These are phyloP conservation scores for Immersiporthe knoxdaviesiana DNA, from an alignment of 2,329 filamentous ascomycete species.

Conservation along the genomic window DNA sequence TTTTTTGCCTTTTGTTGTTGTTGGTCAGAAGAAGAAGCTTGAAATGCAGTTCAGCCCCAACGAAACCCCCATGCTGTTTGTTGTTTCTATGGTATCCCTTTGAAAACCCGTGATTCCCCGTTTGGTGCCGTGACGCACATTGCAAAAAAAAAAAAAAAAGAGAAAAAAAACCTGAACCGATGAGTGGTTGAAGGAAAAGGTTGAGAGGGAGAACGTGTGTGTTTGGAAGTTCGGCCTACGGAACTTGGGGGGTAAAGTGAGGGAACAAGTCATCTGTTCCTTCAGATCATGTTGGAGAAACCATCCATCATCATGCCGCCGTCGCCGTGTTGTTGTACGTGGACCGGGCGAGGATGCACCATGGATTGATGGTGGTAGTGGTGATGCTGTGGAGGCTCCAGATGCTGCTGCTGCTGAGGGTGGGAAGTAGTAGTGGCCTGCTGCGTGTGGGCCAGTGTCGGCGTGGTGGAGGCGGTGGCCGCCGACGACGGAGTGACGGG, in stretches of 20 bases:
- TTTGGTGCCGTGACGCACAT: not conserved
- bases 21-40: not conserved
- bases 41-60: conserved; percentile 6
- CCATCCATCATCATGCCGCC: conserved; percentile 43
- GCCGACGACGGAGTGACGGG: conserved; percentile 45
- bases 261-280: not conserved
- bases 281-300: conserved; percentile 52
- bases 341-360: conserved; percentile 30
- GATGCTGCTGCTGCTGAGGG: conserved; percentile 34
- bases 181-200: not conserved
- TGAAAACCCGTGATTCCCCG: not conserved
- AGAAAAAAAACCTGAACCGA: not conserved
- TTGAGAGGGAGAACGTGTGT: not conserved
- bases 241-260: conserved; percentile 6
- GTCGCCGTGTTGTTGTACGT: conserved; percentile 38
- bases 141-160: not conserved
- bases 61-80: not conserved
- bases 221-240: conserved; percentile 15
- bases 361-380: conserved; percentile 28
- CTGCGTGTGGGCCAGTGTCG: conserved; percentile 40
- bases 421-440: conserved; percentile 28
- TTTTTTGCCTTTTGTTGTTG: not conserved
- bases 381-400: conserved; percentile 31
- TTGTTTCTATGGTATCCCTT: conserved; percentile 19
- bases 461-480: conserved; percentile 43